These are phyloP conservation scores for Lophiotrema nucula DNA, from an alignment of 495 filamentous ascomycete genomes.

Conservation along the genomic window DNA sequence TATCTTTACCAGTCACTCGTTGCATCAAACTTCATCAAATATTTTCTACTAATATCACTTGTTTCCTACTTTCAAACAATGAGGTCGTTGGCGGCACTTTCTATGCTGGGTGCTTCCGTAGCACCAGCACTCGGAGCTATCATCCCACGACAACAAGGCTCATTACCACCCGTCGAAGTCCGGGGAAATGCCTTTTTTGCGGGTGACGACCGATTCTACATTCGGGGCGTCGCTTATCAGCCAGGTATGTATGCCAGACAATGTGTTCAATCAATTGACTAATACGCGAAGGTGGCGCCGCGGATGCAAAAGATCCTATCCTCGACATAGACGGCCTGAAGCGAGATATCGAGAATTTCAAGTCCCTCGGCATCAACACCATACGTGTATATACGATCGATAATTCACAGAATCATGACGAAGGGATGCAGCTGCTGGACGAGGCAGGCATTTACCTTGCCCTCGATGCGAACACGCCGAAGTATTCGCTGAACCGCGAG, in stretches of 20 bases:
- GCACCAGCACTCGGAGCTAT: conserved; percentile 18
- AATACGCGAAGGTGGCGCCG: conserved; percentile 62
- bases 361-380: conserved; percentile 85
- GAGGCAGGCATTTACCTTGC: conserved; percentile 76
- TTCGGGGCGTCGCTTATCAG: conserved; percentile 93
- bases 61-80: conserved; percentile 7
- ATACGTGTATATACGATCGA: conserved; percentile 91
- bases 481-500: conserved; percentile 78
- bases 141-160: conserved; percentile 17
- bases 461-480: conserved; percentile 75
- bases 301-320: conserved; percentile 73
- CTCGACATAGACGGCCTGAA: conserved; percentile 66
- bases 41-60: conserved; percentile 10
- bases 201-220: conserved; percentile 79
- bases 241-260: conserved; percentile 50
- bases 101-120: conserved; percentile 5
- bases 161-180: conserved; percentile 44
- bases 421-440: conserved; percentile 40
- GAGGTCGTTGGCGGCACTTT: conserved; percentile 19
- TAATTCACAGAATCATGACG: conserved; percentile 76
- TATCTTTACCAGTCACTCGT: conserved; percentile 30
- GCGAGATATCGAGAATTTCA: conserved; percentile 81
- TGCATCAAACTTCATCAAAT: conserved; percentile 14
- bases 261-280: background rate
- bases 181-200: conserved; percentile 73